Conservation (phyloP, 2,329 filamentous ascomycete species). For the Penicillium frequentans region DNA sequence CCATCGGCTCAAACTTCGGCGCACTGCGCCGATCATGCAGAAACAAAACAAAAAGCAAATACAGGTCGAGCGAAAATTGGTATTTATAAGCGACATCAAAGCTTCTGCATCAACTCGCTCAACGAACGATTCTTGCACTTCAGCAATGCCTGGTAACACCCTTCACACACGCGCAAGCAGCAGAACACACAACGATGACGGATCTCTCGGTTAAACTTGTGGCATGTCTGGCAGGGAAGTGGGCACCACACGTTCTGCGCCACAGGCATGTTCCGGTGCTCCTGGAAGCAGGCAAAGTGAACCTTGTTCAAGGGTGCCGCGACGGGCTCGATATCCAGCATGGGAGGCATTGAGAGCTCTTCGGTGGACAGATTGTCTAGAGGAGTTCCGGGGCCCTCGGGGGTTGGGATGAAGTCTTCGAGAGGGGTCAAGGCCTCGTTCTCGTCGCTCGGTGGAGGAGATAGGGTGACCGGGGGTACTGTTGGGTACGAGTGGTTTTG, state of each 20-base stretch:
- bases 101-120: slow-evolving; percentile 30
- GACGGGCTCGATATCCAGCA: slow-evolving; percentile 33
- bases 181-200: slow-evolving; percentile 45
- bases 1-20: neutral
- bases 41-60: neutral
- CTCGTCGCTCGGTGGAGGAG: slow-evolving; percentile 14
- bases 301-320: slow-evolving; percentile 36
- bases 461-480: slow-evolving; percentile 7
- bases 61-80: neutral
- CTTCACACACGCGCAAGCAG: slow-evolving; percentile 40
- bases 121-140: slow-evolving; percentile 35
- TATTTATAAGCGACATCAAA: slow-evolving; percentile 5
- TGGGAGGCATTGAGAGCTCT: slow-evolving; percentile 17
- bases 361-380: slow-evolving; percentile 18
- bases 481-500: neutral
- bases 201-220: slow-evolving; percentile 37
- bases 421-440: slow-evolving; percentile 20
- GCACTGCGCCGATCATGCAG: slow-evolving; percentile 13
- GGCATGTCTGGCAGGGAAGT: slow-evolving; percentile 46
- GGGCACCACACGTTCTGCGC: slow-evolving; percentile 42
- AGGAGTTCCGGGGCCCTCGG: slow-evolving; percentile 24
- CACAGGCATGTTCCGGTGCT: slow-evolving; percentile 36
- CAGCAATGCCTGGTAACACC: slow-evolving; percentile 36
- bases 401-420: slow-evolving; percentile 35
- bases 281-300: slow-evolving; percentile 42